Conservation (phyloP, 495 filamentous ascomycete genomes). For the Filosporella fistucella region DNA sequence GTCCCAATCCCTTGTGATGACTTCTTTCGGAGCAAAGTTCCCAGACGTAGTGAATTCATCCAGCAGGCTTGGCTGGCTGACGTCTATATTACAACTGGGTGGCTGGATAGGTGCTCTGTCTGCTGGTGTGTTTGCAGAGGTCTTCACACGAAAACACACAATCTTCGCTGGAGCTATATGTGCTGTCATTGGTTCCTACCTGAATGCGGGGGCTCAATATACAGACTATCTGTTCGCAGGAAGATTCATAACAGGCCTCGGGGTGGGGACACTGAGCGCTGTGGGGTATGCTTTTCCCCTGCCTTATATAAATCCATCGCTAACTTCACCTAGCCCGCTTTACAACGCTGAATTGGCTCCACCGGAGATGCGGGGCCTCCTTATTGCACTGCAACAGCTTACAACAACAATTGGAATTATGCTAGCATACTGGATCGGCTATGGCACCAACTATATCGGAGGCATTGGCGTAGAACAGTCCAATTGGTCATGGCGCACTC, state of each 20-base stretch:
- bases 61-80: slow-evolving; percentile 25
- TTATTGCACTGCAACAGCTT: slow-evolving; percentile 22
- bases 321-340: no score
- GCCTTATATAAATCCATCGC: no score
- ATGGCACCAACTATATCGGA: slow-evolving; percentile 39
- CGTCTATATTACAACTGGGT: slow-evolving; percentile 11
- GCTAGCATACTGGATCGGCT: slow-evolving; percentile 25
- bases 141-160: slow-evolving; percentile 19
- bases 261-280: slow-evolving; percentile 16
- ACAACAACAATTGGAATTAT: slow-evolving; percentile 23
- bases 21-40: slow-evolving; percentile 30
- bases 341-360: slow-evolving; percentile 25
- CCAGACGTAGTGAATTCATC: slow-evolving; percentile 15
- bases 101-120: slow-evolving; percentile 26
- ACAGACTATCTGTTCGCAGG: slow-evolving; percentile 6
- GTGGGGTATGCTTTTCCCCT: no score
- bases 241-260: slow-evolving; percentile 20
- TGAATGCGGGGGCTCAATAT: slow-evolving; percentile 34
- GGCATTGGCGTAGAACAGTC: slow-evolving; percentile 41
- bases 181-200: slow-evolving; percentile 28
- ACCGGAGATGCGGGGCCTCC: slow-evolving; percentile 20
- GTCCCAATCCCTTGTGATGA: slow-evolving; percentile 40
- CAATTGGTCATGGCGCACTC: slow-evolving; percentile 49
- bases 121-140: slow-evolving; percentile 27
- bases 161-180: slow-evolving; percentile 25